Conservation (phyloP, 345 rosid genomes). For the Kernera saxatilis region DNA sequence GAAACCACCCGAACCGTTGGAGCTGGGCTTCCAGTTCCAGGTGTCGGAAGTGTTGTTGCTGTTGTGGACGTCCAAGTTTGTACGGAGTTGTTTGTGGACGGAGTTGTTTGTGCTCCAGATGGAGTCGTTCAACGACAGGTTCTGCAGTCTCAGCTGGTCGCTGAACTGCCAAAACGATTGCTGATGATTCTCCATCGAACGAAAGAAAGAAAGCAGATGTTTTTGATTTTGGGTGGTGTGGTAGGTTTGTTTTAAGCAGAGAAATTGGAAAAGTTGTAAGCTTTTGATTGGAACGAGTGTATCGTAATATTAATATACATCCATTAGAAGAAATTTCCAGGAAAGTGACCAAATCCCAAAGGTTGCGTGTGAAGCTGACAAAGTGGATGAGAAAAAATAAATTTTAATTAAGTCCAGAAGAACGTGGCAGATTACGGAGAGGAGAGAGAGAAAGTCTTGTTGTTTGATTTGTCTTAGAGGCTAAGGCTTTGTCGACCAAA, state of each 20-base stretch:
- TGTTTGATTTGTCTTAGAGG: constrained; percentile 23
- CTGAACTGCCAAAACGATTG: constrained; percentile 95
- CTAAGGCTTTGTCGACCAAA: constrained; percentile 26
- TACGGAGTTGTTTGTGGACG: constrained; percentile 49
- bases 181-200: constrained; percentile 87
- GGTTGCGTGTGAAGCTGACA: constrained; percentile 64
- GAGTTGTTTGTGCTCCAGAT: constrained; percentile 71
- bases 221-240: background rate
- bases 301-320: background rate
- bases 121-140: constrained; percentile 76
- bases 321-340: constrained; percentile 45
- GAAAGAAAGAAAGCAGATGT: too few relatives aligned
- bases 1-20: constrained; percentile 20
- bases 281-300: constrained; percentile 27
- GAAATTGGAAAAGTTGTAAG: background rate
- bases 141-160: constrained; percentile 86
- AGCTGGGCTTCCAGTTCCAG: constrained; percentile 21
- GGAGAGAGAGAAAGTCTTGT: background rate
- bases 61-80: constrained; percentile 56
- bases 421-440: constrained; percentile 4
- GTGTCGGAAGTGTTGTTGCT: constrained; percentile 32
- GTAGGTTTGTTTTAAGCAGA: background rate
- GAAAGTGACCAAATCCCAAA: constrained; percentile 22
- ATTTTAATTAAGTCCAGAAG: background rate
- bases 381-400: constrained; percentile 14